Conservation (phyloP, 306 rosid genomes). For the Comarum palustre region DNA sequence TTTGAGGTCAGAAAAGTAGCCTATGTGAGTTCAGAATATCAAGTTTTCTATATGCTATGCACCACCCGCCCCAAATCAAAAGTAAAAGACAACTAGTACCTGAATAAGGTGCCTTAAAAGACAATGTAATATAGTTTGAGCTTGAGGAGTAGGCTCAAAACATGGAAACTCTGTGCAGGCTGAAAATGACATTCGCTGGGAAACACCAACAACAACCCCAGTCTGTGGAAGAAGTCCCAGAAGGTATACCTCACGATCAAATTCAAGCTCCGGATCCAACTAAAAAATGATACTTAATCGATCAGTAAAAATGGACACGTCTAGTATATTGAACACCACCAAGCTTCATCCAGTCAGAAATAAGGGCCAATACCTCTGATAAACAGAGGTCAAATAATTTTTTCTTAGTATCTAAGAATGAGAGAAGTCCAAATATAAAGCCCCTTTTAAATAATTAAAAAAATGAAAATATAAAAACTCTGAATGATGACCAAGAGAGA, state of each 20-base stretch:
- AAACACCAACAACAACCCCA: constrained; percentile 91
- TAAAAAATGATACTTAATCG: constrained; percentile 34
- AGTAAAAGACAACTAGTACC: constrained; percentile 42
- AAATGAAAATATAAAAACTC: neutral
- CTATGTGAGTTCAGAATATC: constrained; percentile 1
- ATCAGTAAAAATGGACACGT: constrained; percentile 24
- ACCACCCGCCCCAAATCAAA: neutral
- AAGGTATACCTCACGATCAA: constrained; percentile 97
- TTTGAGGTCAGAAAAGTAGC: neutral
- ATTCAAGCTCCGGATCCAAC: constrained; percentile 99
- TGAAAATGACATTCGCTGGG: constrained; percentile 93
- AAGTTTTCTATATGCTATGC: neutral
- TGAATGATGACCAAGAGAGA: neutral
- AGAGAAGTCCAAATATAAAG: constrained; percentile 5
- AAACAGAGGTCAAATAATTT: neutral
- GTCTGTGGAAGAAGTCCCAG: constrained; percentile 97
- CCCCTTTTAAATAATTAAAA: neutral
- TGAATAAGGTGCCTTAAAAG: constrained; percentile 93
- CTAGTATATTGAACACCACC: constrained; percentile 15
- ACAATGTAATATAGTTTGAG: constrained; percentile 95
- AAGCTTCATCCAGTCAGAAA: constrained; percentile 20
- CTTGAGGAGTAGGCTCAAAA: constrained; percentile 99
- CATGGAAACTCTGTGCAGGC: constrained; percentile 95
- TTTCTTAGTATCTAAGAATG: neutral
- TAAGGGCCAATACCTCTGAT: neutral